These are phyloP conservation scores for Aspergillus sclerotialis DNA, from an alignment of 2,329 filamentous ascomycete species.

Conservation along the genomic window DNA sequence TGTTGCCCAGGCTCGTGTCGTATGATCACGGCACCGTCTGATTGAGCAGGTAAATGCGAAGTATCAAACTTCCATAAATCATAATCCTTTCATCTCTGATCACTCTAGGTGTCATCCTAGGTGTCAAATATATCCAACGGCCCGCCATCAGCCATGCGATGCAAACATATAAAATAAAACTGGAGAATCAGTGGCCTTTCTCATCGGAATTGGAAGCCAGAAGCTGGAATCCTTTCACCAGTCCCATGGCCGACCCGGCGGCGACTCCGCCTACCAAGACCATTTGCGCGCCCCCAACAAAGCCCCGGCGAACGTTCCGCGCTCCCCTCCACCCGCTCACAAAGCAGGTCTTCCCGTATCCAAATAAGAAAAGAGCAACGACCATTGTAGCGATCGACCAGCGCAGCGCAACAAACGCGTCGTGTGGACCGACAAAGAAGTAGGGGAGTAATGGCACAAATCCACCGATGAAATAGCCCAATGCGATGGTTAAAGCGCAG, in stretches of 20 bases:
- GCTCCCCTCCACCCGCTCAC: constrained; percentile 30
- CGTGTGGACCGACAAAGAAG: constrained; percentile 61
- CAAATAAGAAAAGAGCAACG: constrained; percentile 44
- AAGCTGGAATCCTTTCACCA: constrained; percentile 33
- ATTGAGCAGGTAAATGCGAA: too few relatives aligned
- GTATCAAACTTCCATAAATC: too few relatives aligned
- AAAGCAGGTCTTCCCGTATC: constrained; percentile 43
- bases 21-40: too few relatives aligned
- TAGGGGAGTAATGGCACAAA: constrained; percentile 48
- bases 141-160: too few relatives aligned
- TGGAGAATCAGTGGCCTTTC: constrained; percentile 1
- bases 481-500: constrained; percentile 33
- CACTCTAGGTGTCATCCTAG: too few relatives aligned
- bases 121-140: too few relatives aligned
- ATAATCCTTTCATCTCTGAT: too few relatives aligned
- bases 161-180: not conserved
- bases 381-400: constrained; percentile 48
- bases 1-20: too few relatives aligned
- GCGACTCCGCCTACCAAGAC: constrained; percentile 33
- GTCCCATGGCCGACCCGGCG: constrained; percentile 33
- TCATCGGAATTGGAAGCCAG: constrained; percentile 15
- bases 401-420: constrained; percentile 70
- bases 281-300: constrained; percentile 33
- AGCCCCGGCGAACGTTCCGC: constrained; percentile 25
- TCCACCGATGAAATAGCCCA: constrained; percentile 37